Base-by-base conservation (phyloP, 768 basidiomycete genomes). In the Podaxis sp. region DNA sequence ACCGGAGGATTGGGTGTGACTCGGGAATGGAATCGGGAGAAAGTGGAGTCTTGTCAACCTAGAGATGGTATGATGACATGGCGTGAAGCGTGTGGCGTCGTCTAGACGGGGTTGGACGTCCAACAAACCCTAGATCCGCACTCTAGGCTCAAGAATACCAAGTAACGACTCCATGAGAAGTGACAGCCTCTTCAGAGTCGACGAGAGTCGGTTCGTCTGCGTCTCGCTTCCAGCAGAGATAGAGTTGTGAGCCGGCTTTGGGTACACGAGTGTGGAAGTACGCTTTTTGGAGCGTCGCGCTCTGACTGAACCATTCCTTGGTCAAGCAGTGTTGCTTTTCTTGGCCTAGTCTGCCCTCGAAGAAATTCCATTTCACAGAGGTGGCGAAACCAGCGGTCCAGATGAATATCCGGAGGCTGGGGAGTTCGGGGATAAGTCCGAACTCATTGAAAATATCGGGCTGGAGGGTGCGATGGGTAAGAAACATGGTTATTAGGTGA, bases 301-400 rank as follows among this genome's bases (percentile, higher is more conserved):
- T 44, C 15, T 37, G 48, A 20, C 15, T n/a, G 30, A 58, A 58
- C 46, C 44, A 49, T 3, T 20, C 46, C 17, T 36, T 48, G 17
- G 49, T 30, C 8, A 48, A 30, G 13, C 33, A 2, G 2, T 20
- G 28, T 22, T 58, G 57, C 5, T 15, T 33, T 22, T 37, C n/a
- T 1, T 11, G 7, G 7, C 44, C 20, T 4, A 12, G 17, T 36
- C 30, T 22, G 28, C 33, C 44, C 0, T 28, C 57, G 12, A 58
- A 58, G 20, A 20, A 11, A n/a, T 28, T 28, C 56, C 56, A 58
- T 49, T 36, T 48, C 0, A 58, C 57, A 1, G 57, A 58, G 7
- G 57, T 58, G 4, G 57, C 57, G n/a, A 58, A 58, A 0, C 57
- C 57, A 4, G 57, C 57, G 0, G 57, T 58, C 57, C 57, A 58